Conservation (phyloP, 257 asterid species). For the Eucommia ulmoides region DNA sequence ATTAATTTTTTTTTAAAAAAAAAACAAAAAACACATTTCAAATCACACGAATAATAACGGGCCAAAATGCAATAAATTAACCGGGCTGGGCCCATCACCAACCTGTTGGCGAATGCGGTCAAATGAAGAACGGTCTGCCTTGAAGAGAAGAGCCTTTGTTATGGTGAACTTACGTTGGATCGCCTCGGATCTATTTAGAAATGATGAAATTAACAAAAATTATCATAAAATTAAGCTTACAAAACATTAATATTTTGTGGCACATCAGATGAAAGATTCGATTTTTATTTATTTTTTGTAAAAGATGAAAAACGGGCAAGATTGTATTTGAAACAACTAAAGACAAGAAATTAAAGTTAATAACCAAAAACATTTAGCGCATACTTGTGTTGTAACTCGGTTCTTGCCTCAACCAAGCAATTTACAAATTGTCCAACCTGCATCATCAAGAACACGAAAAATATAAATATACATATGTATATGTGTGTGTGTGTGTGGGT, state of each 20-base stretch:
- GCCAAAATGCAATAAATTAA: neutral
- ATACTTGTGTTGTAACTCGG: constrained; percentile 59
- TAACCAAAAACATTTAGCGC: neutral
- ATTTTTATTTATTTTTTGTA: too few species aligned
- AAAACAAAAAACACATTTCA: too few species aligned
- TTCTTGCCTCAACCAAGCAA: constrained; percentile 59
- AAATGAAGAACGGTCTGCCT: constrained; percentile 69
- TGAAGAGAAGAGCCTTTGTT: constrained; percentile 52
- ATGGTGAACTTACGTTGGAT: constrained; percentile 57
- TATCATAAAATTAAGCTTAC: too few species aligned
- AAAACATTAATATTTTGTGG: too few species aligned
- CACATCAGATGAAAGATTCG: too few species aligned
- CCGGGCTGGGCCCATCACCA: constrained; percentile 2
- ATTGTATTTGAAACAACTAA: neutral
- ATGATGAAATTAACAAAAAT: too few species aligned
- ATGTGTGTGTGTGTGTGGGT: too few species aligned
- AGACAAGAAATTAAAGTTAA: neutral
- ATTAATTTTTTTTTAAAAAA: too few species aligned
- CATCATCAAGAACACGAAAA: constrained; percentile 12
- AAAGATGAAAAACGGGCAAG: too few species aligned
- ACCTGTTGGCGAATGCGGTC: constrained; percentile 80
- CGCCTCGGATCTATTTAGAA: constrained; percentile 59
- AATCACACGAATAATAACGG: too few species aligned
- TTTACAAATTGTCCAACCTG: constrained; percentile 64
- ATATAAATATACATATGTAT: neutral